These are phyloP conservation scores for Pochonia chlamydosporia DNA, from an alignment of 2,329 filamentous ascomycete species.

Conservation along the genomic window DNA sequence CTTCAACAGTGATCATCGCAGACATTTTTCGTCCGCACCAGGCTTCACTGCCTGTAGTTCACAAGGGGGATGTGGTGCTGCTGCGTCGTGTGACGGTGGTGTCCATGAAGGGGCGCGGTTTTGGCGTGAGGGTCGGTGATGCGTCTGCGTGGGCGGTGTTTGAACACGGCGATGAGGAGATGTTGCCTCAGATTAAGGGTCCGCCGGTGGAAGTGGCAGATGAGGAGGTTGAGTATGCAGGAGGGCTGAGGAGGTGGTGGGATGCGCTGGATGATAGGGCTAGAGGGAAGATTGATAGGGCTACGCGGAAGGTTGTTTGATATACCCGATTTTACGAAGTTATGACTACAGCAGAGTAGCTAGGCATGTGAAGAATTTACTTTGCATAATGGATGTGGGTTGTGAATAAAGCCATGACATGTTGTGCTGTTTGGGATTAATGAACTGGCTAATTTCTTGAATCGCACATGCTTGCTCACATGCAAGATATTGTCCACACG, in stretches of 20 bases:
- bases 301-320: conserved; percentile 28
- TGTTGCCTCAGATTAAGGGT: conserved; percentile 49
- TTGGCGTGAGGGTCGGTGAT: conserved; percentile 49
- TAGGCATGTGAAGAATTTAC: no score
- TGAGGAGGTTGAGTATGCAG: conserved; percentile 43
- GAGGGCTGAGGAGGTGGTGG: conserved; percentile 44
- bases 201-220: conserved; percentile 52
- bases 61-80: conserved; percentile 52
- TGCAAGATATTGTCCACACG: no score
- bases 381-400: no score
- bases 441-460: no score
- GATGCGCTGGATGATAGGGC: conserved; percentile 39
- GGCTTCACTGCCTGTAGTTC: conserved; percentile 48
- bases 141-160: conserved; percentile 58
- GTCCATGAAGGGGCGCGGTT: conserved; percentile 47
- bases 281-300: conserved; percentile 41
- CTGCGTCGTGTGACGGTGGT: conserved; percentile 51
- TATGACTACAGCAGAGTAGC: background rate
- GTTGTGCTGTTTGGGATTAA: no score
- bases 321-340: background rate
- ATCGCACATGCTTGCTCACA: no score
- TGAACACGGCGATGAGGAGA: conserved; percentile 34
- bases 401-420: no score
- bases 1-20: conserved; percentile 45
- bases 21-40: conserved; percentile 55